Evolutionary conservation across 2,329 filamentous ascomycete species (phyloP).

Genomic region (Bipolaris cookei): DNA sequence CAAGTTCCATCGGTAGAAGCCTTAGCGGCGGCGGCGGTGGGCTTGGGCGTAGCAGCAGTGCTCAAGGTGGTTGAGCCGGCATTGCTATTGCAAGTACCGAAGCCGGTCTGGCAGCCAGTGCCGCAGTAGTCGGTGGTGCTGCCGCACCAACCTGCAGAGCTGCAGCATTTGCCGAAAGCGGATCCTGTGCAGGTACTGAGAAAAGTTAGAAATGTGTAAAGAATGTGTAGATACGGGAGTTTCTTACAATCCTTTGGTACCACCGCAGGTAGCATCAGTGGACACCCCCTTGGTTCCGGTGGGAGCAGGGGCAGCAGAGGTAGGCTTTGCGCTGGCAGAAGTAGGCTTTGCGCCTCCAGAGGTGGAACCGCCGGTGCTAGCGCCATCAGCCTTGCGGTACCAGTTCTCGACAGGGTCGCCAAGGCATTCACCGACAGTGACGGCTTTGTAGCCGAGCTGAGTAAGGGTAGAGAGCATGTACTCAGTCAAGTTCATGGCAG

Average conservation of each 20-base stretch:
- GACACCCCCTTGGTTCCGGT: slow-evolving; percentile 42
- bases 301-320: slow-evolving; percentile 18
- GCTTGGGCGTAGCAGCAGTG: slow-evolving; percentile 11
- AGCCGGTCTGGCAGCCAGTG: slow-evolving; percentile 38
- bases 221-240: too few relatives aligned
- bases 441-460: slow-evolving; percentile 51
- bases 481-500: slow-evolving; percentile 52
- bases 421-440: slow-evolving; percentile 58
- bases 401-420: slow-evolving; percentile 55
- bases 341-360: background rate
- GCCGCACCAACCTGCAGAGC: slow-evolving; percentile 43
- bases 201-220: slow-evolving; percentile 5
- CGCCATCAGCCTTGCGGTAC: slow-evolving; percentile 54
- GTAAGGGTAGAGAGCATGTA: slow-evolving; percentile 53
- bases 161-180: slow-evolving; percentile 55
- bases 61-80: slow-evolving; percentile 6
- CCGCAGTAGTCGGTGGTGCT: slow-evolving; percentile 35
- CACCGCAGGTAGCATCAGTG: slow-evolving; percentile 53
- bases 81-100: slow-evolving; percentile 34
- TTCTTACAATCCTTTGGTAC: slow-evolving; percentile 41
- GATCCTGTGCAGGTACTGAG: slow-evolving; percentile 50
- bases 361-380: slow-evolving; percentile 35
- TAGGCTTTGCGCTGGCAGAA: slow-evolving; percentile 4
- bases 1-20: slow-evolving; percentile 35
- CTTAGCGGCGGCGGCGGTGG: slow-evolving; percentile 12